Base-by-base conservation (phyloP, 148 eudicot species). In the Talinum fruticosum region DNA sequence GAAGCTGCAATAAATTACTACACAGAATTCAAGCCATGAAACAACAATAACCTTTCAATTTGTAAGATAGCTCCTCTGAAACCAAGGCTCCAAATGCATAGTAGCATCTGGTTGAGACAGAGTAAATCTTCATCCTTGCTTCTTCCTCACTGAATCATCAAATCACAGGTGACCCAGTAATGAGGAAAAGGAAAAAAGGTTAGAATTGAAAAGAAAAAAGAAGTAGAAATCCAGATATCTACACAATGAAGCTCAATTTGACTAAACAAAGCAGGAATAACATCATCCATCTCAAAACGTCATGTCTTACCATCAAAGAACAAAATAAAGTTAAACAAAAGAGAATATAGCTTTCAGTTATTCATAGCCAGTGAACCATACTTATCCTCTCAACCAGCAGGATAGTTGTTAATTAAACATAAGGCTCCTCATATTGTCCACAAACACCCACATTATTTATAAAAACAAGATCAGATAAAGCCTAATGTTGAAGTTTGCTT, bases 111-210 rank as follows among this genome's bases (percentile, higher is more conserved):
- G 96, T 91, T 28, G 93, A 89, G 71, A 91, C 96, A 3, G 93
- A 89, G 83, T 91, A 91, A n/a, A 89, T 88, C 71, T 91, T 86
- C 86, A 79, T 89, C 84, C 86, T 86, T 34, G 96, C 93, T 76
- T 90, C 91, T 53, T 88, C 87, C 79, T 85, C 90, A 73, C 96
- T 89, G 88, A 54, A 80, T 14, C 0, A 32, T 38, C 45, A 70
- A 47, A 45, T 28, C 19, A 24, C 69, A 70, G 26, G 5, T 24
- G 37, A 64, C 68, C n/a, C n/a, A n/a, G 8, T 54, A 53, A 57
- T 45, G 45, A 69, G 24, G 18, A 23, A 23, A n/a, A 59, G 13
- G 13, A 26, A 14, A 59, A 59, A 23, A 59, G 29, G 10, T 59
- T 1, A 59, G 30, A 8, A 8, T 8, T 62, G 5, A 24, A 24